Evolutionary conservation across 345 rosid species (phyloP), one percentile per base, ranked within the genome.

Genomic region (Camelina hispida): DNA sequence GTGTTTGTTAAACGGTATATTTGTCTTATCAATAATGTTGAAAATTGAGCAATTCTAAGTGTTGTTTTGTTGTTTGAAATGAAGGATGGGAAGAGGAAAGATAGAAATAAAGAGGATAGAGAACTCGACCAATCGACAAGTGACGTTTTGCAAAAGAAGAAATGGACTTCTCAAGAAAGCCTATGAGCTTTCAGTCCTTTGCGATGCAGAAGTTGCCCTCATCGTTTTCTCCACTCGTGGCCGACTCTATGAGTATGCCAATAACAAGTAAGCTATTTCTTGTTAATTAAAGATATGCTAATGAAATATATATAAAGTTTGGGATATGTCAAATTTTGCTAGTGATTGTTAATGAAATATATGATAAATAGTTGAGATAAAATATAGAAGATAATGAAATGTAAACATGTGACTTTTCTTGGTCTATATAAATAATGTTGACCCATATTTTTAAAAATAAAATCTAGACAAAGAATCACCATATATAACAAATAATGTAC

Each of bases 41-140:
- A 52, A 28, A 52, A 16, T 18, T 63, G 46, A 54, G 63, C 1
- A 40, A 53, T 4, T 38, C 53, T 30, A 54, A 54, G 17, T 30
- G 28, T 55, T 17, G 23, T 61, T 73, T 71, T 71, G 54, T 47
- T 69, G 37, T 64, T 3, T 7, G 4, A 25, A 69, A 38, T 77
- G 65, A 62, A 84, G 64, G 59, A 88, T 93, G 98, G 98, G 98
- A 59, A 88, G 98, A 85, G 98, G 98, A 71, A 93, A 93, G 89
- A 93, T 93, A 47, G 98, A 90, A 81, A 93, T 93, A 81, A 93
- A 93, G 86, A 87, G 98, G 89, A 90, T 93, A 42, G 98, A 93
- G 82, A 93, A 93, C 87, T 87, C 98, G 0, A 93, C 98, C 2
- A 93, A 86, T 70, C 88, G 98, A 9, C 98, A 93, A 73, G 98